phyloP scores from a whole-genome alignment of 1,139 yeast genomes.

The Yamadazyma buinensis region DNA sequence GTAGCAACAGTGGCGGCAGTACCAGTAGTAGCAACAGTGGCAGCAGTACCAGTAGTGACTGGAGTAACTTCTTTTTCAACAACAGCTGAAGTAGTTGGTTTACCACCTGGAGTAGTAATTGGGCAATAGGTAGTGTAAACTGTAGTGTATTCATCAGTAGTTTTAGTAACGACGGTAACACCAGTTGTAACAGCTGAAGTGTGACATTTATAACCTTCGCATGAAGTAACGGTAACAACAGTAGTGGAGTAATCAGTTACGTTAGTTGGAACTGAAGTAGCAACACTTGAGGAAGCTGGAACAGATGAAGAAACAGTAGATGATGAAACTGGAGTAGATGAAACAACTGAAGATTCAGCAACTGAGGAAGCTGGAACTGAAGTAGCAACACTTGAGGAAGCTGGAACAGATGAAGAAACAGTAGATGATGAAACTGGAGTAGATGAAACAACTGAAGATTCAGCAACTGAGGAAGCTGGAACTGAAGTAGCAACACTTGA shows the following conservation, averaged over 20 bases:
- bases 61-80: slow-evolving; percentile 11
- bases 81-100: slow-evolving; percentile 3
- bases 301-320: slow-evolving; percentile 41
- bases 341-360: slow-evolving; percentile 31
- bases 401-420: slow-evolving; percentile 27
- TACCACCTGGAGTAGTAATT: slow-evolving; percentile 11
- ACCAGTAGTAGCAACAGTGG: slow-evolving; percentile 1
- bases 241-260: slow-evolving; percentile 8
- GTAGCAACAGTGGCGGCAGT: slow-evolving; percentile 44
- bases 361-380: slow-evolving; percentile 7
- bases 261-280: slow-evolving; percentile 20
- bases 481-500: slow-evolving; percentile 10
- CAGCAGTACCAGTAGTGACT: slow-evolving; percentile 4
- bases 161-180: slow-evolving; percentile 13
- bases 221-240: slow-evolving; percentile 44
- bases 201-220: slow-evolving; percentile 38
- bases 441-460: slow-evolving; percentile 1
- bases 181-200: slow-evolving; percentile 43
- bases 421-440: slow-evolving; percentile 41
- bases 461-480: slow-evolving; percentile 16
- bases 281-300: slow-evolving; percentile 25
- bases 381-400: slow-evolving; percentile 12
- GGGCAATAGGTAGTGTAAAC: slow-evolving; percentile 36
- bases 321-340: slow-evolving; percentile 40
- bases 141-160: slow-evolving; percentile 23